phyloP scores from a whole-genome alignment of 768 basidiomycete genomes.

The Amanita thiersii region DNA sequence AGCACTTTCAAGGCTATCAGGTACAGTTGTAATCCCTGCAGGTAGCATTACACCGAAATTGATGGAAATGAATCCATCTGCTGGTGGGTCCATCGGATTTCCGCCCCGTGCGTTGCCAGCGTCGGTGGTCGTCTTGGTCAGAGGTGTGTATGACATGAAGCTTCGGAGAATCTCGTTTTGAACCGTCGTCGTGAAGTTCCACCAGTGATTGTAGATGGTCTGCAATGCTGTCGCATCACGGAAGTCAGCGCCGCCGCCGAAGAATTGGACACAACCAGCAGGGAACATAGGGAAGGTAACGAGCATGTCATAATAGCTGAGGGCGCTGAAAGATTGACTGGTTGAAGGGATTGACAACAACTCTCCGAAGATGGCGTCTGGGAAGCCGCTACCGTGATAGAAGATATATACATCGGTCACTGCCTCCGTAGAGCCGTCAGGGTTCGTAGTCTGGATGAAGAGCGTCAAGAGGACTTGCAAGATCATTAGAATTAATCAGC shows the following conservation, averaged over 20 bases:
- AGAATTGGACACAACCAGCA: conserved; percentile 14
- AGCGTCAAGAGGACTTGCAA: conserved; percentile 11
- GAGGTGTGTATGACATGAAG: conserved; percentile 20
- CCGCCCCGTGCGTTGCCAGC: conserved; percentile 18
- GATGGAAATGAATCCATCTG: conserved; percentile 17
- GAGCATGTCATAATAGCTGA: not conserved
- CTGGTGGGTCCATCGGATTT: conserved; percentile 20
- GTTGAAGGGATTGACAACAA: conserved; percentile 19
- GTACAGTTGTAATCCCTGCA: conserved; percentile 14
- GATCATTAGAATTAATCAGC: not conserved
- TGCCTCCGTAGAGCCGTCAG: not conserved
- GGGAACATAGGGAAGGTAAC: not conserved
- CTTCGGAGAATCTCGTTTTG: conserved; percentile 11
- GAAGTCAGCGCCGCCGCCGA: conserved; percentile 19
- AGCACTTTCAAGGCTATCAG: conserved; percentile 17
- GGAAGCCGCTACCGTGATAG: conserved; percentile 19
- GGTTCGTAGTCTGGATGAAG: conserved; percentile 5
- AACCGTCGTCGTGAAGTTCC: conserved; percentile 14
- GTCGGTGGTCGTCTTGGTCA: conserved; percentile 18
- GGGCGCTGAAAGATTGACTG: not conserved
- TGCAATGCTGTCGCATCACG: conserved; percentile 13
- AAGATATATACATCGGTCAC: conserved; percentile 10
- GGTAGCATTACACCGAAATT: conserved; percentile 22
- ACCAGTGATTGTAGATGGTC: conserved; percentile 17
- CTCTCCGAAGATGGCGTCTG: conserved; percentile 17